These are phyloP conservation scores for Neofusicoccum ribis DNA, from an alignment of 2,329 filamentous ascomycete genomes.

Conservation along the genomic window DNA sequence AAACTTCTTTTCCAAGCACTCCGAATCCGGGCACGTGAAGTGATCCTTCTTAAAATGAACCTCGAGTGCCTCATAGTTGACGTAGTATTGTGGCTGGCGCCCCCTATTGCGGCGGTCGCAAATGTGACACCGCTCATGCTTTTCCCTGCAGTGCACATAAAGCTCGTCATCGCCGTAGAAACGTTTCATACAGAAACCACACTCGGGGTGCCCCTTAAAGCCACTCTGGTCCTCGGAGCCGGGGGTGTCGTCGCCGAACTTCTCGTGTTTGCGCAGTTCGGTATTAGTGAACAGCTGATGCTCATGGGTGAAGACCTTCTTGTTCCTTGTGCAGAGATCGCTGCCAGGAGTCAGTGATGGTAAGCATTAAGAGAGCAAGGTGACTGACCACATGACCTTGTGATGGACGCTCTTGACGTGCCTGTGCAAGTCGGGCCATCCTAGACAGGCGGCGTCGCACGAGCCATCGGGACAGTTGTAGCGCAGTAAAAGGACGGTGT, in stretches of 20 bases:
- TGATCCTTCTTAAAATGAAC: constrained; percentile 86
- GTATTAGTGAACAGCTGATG: constrained; percentile 85
- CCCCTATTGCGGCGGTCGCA: constrained; percentile 70
- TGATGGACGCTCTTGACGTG: constrained; percentile 81
- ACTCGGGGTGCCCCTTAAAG: constrained; percentile 93
- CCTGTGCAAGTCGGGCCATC: constrained; percentile 75
- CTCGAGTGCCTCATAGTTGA: constrained; percentile 84
- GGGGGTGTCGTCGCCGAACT: constrained; percentile 84
- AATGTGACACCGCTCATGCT: constrained; percentile 92
- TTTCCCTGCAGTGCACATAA: constrained; percentile 88
- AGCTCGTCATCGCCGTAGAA: constrained; percentile 97
- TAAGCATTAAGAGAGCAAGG: not conserved
- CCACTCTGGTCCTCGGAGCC: constrained; percentile 90
- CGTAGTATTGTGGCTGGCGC: constrained; percentile 83
- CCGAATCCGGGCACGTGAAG: constrained; percentile 77
- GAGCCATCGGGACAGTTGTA: constrained; percentile 90
- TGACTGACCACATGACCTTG: constrained; percentile 75
- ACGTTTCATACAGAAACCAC: constrained; percentile 84
- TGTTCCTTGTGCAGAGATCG: constrained; percentile 88
- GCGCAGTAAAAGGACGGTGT: constrained; percentile 80
- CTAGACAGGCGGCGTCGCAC: constrained; percentile 82
- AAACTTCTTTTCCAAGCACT: constrained; percentile 96
- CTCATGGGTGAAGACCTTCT: constrained; percentile 98
- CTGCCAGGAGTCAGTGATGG: constrained; percentile 39
- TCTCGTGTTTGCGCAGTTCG: constrained; percentile 85